Percentiles rank a stretch among this genome's conserved stretches.
Evolutionary conservation across 768 basidiomycete genomes (phyloP).

Genomic region (Auriscalpium orientale): DNA sequence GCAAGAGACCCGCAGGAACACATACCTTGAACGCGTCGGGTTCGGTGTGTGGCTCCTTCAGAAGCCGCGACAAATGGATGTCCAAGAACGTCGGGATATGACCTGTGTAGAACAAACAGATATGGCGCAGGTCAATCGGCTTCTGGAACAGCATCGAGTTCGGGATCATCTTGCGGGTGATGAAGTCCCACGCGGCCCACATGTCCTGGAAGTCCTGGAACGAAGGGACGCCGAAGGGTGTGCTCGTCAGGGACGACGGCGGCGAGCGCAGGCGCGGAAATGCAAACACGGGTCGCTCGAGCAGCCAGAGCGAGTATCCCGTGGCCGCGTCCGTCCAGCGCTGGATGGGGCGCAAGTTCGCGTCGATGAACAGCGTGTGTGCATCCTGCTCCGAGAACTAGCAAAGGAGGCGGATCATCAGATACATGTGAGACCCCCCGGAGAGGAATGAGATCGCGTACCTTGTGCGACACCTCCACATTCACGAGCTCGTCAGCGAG

Average conservation of each 20-base stretch:
- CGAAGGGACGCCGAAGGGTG: constrained; percentile 63
- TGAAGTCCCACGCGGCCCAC: constrained; percentile 86
- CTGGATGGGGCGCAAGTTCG: constrained; percentile 77
- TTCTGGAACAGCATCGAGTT: constrained; percentile 78
- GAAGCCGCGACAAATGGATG: constrained; percentile 72
- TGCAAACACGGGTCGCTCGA: constrained; percentile 77
- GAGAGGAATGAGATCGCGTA: constrained; percentile 21
- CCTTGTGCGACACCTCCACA: constrained; percentile 87
- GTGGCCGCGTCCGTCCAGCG: constrained; percentile 72
- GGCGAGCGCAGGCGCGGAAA: constrained; percentile 58
- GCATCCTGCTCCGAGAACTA: constrained; percentile 79
- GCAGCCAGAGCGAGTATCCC: constrained; percentile 81
- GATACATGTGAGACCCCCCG: background rate
- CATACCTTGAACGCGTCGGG: constrained; percentile 72
- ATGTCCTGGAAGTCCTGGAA: constrained; percentile 73
- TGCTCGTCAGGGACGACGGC: constrained; percentile 18
- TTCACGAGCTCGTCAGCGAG: constrained; percentile 68
- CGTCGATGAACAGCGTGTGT: constrained; percentile 57
- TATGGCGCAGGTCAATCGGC: constrained; percentile 90
- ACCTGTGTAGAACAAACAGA: constrained; percentile 94
- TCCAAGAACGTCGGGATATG: constrained; percentile 93
- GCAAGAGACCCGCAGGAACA: background rate
- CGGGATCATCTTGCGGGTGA: constrained; percentile 83
- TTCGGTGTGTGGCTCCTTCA: constrained; percentile 75
- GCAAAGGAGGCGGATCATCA: background rate